Evolutionary conservation across 768 basidiomycete species (phyloP).

Genomic region (Suillus brevipes): DNA sequence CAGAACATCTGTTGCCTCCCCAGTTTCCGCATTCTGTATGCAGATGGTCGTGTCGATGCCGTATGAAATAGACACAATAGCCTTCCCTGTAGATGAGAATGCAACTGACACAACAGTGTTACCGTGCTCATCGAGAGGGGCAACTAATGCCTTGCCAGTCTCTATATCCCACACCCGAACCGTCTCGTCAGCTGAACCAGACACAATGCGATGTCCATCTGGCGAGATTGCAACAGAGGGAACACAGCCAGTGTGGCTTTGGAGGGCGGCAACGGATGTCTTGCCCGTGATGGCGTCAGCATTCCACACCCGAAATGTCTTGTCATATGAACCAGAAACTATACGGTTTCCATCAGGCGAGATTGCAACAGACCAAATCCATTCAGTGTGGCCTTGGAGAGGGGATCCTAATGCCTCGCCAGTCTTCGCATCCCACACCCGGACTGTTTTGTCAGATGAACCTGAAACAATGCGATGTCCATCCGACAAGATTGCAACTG

Average conservation of each 20-base stretch:
- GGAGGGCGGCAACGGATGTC: neutral
- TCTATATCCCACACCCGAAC: neutral
- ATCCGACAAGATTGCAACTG: too few species aligned
- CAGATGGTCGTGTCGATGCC: too few species aligned
- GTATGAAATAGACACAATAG: too few species aligned
- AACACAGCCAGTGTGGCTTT: neutral
- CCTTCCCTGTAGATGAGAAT: too few species aligned
- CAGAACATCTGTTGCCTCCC: too few species aligned
- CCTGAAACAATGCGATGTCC: too few species aligned
- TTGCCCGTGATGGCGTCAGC: neutral
- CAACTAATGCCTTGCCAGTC: neutral
- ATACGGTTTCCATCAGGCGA: neutral
- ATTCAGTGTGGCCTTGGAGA: neutral
- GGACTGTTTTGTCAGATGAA: too few species aligned
- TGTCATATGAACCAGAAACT: neutral
- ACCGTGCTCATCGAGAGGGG: too few species aligned
- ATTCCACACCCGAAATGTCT: neutral
- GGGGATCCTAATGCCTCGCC: too few species aligned
- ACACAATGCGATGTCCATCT: neutral
- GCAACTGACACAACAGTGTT: too few species aligned
- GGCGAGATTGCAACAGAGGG: neutral
- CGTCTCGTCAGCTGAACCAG: neutral
- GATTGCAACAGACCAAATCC: neutral
- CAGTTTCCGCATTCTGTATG: too few species aligned
- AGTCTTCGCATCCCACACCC: too few species aligned